Evolutionary conservation across 2,329 filamentous ascomycete species (phyloP).

Genomic region (Cladosporium sp.): DNA sequence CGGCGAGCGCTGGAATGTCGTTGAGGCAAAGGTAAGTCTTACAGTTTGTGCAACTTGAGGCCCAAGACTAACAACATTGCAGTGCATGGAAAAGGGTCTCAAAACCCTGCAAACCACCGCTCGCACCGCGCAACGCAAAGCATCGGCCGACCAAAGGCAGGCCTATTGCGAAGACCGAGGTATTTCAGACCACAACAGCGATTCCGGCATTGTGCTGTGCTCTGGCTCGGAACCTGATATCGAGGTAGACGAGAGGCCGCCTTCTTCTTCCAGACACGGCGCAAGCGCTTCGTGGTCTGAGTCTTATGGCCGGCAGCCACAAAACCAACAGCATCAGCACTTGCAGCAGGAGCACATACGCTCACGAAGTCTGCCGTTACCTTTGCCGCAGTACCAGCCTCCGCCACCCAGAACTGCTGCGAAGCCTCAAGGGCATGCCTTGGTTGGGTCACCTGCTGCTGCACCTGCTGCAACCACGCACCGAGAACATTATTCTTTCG

Average conservation of each 20-base stretch:
- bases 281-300: slow-evolving; percentile 22
- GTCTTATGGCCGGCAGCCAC: slow-evolving; percentile 16
- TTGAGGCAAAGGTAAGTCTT: slow-evolving; percentile 76
- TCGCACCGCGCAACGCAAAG: slow-evolving; percentile 62
- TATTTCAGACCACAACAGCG: slow-evolving; percentile 52
- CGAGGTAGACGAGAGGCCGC: slow-evolving; percentile 25
- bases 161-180: slow-evolving; percentile 27
- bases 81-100: slow-evolving; percentile 81
- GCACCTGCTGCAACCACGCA: neutral
- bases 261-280: slow-evolving; percentile 14
- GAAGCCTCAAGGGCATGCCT: neutral
- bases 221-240: slow-evolving; percentile 36
- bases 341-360: slow-evolving; percentile 23
- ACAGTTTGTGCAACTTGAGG: too few relatives aligned
- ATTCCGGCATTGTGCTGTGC: slow-evolving; percentile 61
- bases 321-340: slow-evolving; percentile 15
- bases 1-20: slow-evolving; percentile 57
- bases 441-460: neutral
- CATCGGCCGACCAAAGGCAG: slow-evolving; percentile 40
- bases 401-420: slow-evolving; percentile 21
- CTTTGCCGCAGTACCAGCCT: slow-evolving; percentile 33
- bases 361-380: slow-evolving; percentile 30
- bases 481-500: neutral
- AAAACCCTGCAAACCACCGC: slow-evolving; percentile 73
- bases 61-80: too few relatives aligned